Conservation (phyloP, 2,329 filamentous ascomycete genomes). For the Coniochaeta sp. region DNA sequence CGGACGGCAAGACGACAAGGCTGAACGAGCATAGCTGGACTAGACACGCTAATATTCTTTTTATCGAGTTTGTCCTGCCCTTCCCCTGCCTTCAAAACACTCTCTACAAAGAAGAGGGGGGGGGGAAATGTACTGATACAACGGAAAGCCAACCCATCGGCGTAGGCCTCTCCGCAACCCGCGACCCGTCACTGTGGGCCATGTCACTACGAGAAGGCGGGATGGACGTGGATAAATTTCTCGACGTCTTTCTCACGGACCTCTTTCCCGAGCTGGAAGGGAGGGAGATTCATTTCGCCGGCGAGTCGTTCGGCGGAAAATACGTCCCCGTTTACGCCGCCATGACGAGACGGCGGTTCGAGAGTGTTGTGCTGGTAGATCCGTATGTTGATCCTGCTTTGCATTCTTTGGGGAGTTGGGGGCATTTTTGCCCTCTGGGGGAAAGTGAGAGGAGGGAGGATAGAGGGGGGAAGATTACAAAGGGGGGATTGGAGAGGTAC, state of each 20-base stretch:
- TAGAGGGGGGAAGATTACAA: neutral
- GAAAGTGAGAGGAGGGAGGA: neutral
- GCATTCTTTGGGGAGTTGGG: constrained; percentile 8
- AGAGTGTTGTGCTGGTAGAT: constrained; percentile 12
- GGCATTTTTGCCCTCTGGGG: constrained; percentile 14
- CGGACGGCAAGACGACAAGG: neutral
- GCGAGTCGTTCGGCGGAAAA: constrained; percentile 15
- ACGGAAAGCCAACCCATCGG: constrained; percentile 14
- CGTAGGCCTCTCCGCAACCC: constrained; percentile 12
- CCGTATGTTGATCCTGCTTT: constrained; percentile 9
- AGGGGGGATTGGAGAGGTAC: neutral
- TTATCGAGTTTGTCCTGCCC: neutral
- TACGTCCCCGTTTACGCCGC: constrained; percentile 14
- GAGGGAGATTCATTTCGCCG: constrained; percentile 11
- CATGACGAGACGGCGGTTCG: constrained; percentile 8
- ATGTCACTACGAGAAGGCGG: constrained; percentile 9
- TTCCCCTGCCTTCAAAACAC: too few relatives aligned
- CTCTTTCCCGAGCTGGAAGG: constrained; percentile 10
- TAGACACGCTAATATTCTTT: neutral
- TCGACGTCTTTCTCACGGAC: constrained; percentile 12
- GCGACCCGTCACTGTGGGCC: constrained; percentile 9
- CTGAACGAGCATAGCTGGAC: neutral
- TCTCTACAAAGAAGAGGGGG: too few relatives aligned
- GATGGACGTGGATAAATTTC: constrained; percentile 12
- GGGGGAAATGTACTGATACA: too few relatives aligned